Evolutionary conservation across 371 early-diverging fungal species (phyloP).

Genomic region (Rhizomucor pusillus): DNA sequence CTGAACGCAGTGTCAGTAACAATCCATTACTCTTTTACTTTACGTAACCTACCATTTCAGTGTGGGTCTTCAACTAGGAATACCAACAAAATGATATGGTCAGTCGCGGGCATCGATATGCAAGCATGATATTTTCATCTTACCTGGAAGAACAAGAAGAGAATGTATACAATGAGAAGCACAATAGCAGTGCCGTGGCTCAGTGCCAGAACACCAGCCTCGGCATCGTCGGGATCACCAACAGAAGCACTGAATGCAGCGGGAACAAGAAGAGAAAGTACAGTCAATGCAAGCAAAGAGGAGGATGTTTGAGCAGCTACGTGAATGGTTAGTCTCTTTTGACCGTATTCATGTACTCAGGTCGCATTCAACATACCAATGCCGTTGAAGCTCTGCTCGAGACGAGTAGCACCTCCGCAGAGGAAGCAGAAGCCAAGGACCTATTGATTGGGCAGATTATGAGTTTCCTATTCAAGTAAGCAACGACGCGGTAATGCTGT

Average conservation of each 20-base stretch:
- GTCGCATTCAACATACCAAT: no score
- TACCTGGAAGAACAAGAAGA: slow-evolving; percentile 75
- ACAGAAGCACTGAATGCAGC: slow-evolving; percentile 67
- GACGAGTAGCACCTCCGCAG: slow-evolving; percentile 53
- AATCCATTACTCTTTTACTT: no score
- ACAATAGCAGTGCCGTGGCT: slow-evolving; percentile 75
- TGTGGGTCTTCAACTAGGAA: no score
- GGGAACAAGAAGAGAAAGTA: slow-evolving; percentile 76
- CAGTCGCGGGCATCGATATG: no score
- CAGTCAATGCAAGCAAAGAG: slow-evolving; percentile 74
- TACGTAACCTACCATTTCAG: no score
- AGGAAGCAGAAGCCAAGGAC: slow-evolving; percentile 13
- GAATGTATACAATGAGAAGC: slow-evolving; percentile 71
- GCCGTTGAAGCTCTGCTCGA: slow-evolving; percentile 38
- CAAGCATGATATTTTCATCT: slow-evolving; percentile 55
- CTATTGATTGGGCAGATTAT: slow-evolving; percentile 21
- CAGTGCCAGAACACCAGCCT: slow-evolving; percentile 56
- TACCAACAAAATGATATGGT: not conserved
- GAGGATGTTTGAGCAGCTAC: slow-evolving; percentile 79
- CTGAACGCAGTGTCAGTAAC: no score
- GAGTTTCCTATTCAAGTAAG: no score
- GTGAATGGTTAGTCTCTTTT: no score
- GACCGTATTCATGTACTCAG: no score
- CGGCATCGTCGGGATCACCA: slow-evolving; percentile 20
- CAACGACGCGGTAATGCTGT: slow-evolving; percentile 12